Evolutionary conservation across 1,139 yeast genomes (phyloP).

Genomic region (Scheffersomyces illinoinensis): DNA sequence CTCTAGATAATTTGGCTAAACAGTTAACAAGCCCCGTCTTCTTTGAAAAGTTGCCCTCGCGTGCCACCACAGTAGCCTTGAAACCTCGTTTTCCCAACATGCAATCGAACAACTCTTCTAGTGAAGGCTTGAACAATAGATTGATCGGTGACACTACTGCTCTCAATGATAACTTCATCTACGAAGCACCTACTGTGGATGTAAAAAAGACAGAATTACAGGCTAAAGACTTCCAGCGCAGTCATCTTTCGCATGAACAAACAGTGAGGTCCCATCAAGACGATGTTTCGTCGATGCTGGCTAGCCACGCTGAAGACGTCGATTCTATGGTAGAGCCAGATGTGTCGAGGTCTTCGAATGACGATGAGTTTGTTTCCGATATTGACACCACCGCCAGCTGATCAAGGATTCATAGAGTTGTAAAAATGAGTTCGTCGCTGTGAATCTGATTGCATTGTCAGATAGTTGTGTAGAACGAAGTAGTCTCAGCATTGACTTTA

Average conservation of each 20-base stretch:
- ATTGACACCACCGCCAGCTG: not conserved
- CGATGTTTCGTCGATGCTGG: not conserved
- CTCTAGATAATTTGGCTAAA: constrained; percentile 43
- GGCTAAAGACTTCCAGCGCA: not conserved
- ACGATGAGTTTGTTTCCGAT: not conserved
- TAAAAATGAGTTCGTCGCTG: not conserved
- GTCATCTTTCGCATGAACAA: not conserved
- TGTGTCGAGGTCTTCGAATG: not conserved
- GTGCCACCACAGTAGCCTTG: constrained; percentile 18
- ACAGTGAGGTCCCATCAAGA: not conserved
- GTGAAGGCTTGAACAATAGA: constrained; percentile 20
- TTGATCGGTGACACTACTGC: constrained; percentile 25
- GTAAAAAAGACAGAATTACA: constrained; percentile 1
- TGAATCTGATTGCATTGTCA: not conserved
- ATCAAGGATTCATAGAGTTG: not conserved
- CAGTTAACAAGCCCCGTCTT: constrained; percentile 38
- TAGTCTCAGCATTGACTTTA: not conserved
- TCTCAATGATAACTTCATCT: constrained; percentile 37
- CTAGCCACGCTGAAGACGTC: not conserved
- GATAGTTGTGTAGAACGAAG: not conserved
- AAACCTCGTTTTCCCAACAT: constrained; percentile 2
- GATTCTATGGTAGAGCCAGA: not conserved
- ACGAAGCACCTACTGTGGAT: constrained; percentile 20
- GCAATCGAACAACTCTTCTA: constrained; percentile 22
- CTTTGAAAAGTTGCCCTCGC: constrained; percentile 42